Conservation (phyloP, 2,329 filamentous ascomycete genomes). For the Colletotrichum sp. region DNA sequence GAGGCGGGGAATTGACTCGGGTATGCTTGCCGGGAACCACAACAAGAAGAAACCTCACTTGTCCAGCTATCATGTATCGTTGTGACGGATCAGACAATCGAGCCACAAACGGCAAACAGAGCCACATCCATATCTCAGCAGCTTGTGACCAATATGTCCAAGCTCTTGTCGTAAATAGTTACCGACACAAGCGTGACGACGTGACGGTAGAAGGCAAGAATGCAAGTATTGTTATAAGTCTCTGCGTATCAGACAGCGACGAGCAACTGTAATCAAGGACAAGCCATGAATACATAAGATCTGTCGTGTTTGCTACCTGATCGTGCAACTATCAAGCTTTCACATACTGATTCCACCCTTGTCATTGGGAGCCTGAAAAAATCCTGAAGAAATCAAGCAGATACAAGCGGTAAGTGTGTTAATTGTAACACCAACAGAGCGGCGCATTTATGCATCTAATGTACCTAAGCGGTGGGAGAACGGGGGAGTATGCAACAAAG, state of each 20-base stretch:
- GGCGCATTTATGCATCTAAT: neutral
- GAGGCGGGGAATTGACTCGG: neutral
- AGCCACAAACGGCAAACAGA: neutral
- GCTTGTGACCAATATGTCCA: neutral
- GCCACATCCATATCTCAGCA: neutral
- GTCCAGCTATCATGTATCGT: neutral
- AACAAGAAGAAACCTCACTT: neutral
- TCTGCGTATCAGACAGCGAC: neutral
- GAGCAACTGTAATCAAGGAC: neutral
- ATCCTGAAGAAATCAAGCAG: neutral
- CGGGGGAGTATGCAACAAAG: neutral
- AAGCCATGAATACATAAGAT: neutral
- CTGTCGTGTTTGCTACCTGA: neutral
- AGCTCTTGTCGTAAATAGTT: neutral
- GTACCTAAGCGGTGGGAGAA: neutral
- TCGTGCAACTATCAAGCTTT: neutral
- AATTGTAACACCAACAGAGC: neutral
- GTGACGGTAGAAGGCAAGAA: neutral
- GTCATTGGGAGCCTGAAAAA: neutral
- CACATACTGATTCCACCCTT: neutral
- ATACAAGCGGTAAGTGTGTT: neutral
- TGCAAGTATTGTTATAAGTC: neutral
- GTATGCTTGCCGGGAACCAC: neutral
- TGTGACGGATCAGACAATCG: neutral
- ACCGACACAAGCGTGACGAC: neutral